phyloP scores from a whole-genome alignment of 1,284 basidiomycete species.

The Melampsora abietis-canadensis region DNA sequence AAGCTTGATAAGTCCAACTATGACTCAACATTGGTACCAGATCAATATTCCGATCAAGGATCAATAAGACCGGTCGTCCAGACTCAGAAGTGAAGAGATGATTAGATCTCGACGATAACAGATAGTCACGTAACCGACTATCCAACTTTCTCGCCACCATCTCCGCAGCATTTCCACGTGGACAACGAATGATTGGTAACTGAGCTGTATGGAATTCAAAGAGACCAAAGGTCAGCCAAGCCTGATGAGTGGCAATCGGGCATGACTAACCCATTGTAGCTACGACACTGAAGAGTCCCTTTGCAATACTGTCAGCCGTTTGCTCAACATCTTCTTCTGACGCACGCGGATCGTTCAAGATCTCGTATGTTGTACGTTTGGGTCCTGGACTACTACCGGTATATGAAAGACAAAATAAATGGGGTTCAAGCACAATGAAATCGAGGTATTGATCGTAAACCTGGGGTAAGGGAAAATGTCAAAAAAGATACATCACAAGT shows the following conservation, averaged over 20 bases:
- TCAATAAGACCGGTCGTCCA: conserved; percentile 68
- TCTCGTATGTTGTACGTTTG: conserved; percentile 63
- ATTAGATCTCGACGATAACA: conserved; percentile 70
- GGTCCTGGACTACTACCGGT: conserved; percentile 53
- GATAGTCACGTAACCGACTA: conserved; percentile 82
- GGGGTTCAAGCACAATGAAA: conserved; percentile 89
- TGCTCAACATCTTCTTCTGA: conserved; percentile 86
- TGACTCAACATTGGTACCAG: conserved; percentile 91
- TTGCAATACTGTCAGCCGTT: conserved; percentile 87
- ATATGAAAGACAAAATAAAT: conserved; percentile 80
- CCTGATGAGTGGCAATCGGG: not conserved
- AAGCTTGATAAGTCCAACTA: conserved; percentile 98
- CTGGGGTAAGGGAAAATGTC: conserved; percentile 54
- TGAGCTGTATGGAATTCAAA: conserved; percentile 62
- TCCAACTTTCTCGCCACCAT: conserved; percentile 97
- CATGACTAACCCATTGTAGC: conserved; percentile 72
- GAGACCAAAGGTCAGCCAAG: conserved; percentile 1
- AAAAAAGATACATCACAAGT: not conserved
- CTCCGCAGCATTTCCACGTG: conserved; percentile 93
- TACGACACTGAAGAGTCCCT: conserved; percentile 86
- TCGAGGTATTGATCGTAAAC: conserved; percentile 95
- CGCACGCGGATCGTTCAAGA: conserved; percentile 87
- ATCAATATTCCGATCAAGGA: conserved; percentile 93
- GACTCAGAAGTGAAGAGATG: conserved; percentile 35
- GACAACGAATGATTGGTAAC: conserved; percentile 90